phyloP scores from a whole-genome alignment of 169 alveolate genomes.

The Eimeria acervulina region DNA sequence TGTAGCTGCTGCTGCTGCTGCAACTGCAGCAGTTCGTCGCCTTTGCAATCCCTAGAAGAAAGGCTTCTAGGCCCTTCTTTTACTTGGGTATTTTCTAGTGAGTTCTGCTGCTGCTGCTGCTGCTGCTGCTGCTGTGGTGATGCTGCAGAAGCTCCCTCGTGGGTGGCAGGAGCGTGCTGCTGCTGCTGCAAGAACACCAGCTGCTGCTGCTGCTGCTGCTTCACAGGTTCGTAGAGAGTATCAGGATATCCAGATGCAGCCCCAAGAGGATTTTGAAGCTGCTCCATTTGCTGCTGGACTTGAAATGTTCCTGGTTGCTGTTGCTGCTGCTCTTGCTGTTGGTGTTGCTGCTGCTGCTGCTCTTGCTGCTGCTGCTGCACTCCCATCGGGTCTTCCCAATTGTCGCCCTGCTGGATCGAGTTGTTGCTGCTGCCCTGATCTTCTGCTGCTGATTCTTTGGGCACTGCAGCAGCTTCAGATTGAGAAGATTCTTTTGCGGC shows the following conservation, averaged over 20 bases:
- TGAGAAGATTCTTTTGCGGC: neutral
- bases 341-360: conserved; percentile 53
- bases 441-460: neutral
- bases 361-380: conserved; percentile 14
- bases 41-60: neutral
- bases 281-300: conserved; percentile 53
- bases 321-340: conserved; percentile 26
- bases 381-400: neutral
- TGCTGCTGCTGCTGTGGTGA: neutral
- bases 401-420: neutral
- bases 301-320: neutral
- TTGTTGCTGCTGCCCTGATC: neutral
- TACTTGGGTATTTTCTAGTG: neutral
- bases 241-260: neutral
- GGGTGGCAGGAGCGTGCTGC: neutral
- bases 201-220: conserved; percentile 38
- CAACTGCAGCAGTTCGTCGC: neutral
- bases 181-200: neutral
- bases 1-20: conserved; percentile 6
- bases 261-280: neutral
- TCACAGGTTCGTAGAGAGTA: neutral
- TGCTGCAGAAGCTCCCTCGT: neutral
- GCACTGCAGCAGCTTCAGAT: neutral
- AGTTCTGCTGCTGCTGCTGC: neutral
- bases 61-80: neutral